Evolutionary conservation across 768 basidiomycete genomes (phyloP).

Genomic region (Hysterangium stoloniferum): DNA sequence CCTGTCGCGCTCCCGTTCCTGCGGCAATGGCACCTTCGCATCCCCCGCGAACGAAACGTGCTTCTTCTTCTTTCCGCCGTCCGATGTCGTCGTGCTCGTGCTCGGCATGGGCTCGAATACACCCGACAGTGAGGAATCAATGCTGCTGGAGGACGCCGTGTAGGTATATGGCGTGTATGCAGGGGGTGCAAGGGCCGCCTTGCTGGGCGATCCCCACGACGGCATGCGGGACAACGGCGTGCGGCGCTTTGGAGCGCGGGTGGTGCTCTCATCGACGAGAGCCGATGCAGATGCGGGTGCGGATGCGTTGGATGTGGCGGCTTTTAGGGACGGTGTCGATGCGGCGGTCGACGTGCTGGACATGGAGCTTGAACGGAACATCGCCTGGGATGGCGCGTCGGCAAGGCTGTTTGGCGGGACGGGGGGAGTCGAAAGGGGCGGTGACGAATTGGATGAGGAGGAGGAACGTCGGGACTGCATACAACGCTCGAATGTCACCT

Average conservation of each 20-base stretch:
- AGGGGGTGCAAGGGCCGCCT: slow-evolving; percentile 1
- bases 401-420: neutral
- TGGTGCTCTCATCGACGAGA: no score
- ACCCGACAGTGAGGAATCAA: neutral
- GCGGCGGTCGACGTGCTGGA: neutral
- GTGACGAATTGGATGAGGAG: neutral
- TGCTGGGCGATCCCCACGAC: slow-evolving; percentile 3
- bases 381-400: neutral
- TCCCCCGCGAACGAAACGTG: slow-evolving; percentile 2
- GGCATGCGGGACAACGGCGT: neutral
- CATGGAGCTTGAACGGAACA: neutral
- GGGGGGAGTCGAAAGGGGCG: neutral
- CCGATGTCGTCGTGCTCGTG: neutral
- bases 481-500: neutral
- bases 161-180: neutral
- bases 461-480: slow-evolving; percentile 1
- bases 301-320: neutral
- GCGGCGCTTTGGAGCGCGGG: neutral
- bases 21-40: neutral
- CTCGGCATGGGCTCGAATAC: neutral
- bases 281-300: neutral
- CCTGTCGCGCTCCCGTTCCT: no score
- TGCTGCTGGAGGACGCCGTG: neutral
- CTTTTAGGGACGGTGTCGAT: neutral
- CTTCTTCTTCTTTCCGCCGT: slow-evolving; percentile 1